Base-by-base conservation (phyloP, 164 flowering plant genomes). In the Nymphaea thermarum region DNA sequence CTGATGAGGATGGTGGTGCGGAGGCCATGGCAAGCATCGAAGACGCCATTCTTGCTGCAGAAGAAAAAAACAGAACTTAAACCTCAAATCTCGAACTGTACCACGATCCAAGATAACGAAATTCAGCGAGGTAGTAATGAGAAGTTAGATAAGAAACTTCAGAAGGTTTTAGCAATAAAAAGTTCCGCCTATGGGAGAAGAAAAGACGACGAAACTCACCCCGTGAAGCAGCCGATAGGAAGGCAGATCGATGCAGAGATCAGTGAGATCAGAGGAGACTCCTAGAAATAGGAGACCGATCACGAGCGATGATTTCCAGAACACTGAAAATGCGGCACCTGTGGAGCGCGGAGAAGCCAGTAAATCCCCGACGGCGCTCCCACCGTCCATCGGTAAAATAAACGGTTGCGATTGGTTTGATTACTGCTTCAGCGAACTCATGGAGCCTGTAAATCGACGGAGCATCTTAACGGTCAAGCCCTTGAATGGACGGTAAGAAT, bases 1-100 rank as follows among this genome's bases (percentile, higher is more conserved):
- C 55, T 12, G 55, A 12, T n/a, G 64, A n/a, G 16, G 42, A 61
- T 36, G 64, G 4, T 61, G 25, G 25, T 11, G 64, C 64, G 42
- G 8, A 61, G 25, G 64, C 64, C 10, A n/a, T n/a, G 64, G 17
- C 25, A n/a, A 61, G 42, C 64, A 61, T 61, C 16, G 64, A 17
- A 61, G 64, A 61, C 16, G 64, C 64, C 64, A 61, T 61, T 61
- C 25, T 61, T n/a, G 8, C 64, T n/a, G 64, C 25, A 61, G 36
- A 25, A 25, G 42, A 61, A 61, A 10, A 10, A 8, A 61, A 3
- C 15, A 61, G 64, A 61, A 61, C 64, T n/a, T n/a, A 36, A 61
- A 3, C 42, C 12, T n/a, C 5, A 17, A n/a, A 5, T 61, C 55
- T 6, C 55, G 12, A 47, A 3, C 7, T 47, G 12, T 47, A 6